phyloP scores from a whole-genome alignment of 495 filamentous ascomycete species.

The Xylaria grammica region DNA sequence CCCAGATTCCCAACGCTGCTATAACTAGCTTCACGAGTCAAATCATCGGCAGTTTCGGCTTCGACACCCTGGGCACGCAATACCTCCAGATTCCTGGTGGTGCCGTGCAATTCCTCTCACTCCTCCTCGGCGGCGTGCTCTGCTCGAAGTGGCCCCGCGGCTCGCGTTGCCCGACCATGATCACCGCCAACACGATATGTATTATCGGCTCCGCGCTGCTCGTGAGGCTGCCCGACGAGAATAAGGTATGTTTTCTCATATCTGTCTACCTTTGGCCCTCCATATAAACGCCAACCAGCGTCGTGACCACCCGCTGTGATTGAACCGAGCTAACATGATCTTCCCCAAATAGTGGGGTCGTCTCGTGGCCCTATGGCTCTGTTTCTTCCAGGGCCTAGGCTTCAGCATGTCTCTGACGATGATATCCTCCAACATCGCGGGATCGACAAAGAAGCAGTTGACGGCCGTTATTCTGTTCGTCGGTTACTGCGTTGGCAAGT shows the following conservation, averaged over 20 bases:
- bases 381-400: constrained; percentile 40
- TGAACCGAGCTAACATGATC: neutral
- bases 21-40: constrained; percentile 25
- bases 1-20: constrained; percentile 25
- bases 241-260: constrained; percentile 13
- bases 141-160: constrained; percentile 30
- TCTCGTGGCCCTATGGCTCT: constrained; percentile 42
- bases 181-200: constrained; percentile 41
- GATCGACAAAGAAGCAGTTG: constrained; percentile 40
- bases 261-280: neutral
- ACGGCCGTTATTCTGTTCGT: constrained; percentile 34
- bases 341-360: constrained; percentile 18
- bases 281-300: neutral
- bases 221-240: constrained; percentile 47
- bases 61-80: constrained; percentile 55
- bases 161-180: constrained; percentile 44
- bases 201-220: constrained; percentile 45
- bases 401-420: constrained; percentile 38
- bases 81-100: constrained; percentile 48
- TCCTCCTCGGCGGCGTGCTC: constrained; percentile 34
- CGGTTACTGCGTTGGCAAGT: constrained; percentile 37
- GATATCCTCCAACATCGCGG: constrained; percentile 38
- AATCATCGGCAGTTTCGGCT: constrained; percentile 45
- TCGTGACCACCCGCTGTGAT: neutral
- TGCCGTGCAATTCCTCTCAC: constrained; percentile 42